These are phyloP conservation scores for Mycena rebaudengoi DNA, from an alignment of 768 basidiomycete genomes.

Conservation along the genomic window DNA sequence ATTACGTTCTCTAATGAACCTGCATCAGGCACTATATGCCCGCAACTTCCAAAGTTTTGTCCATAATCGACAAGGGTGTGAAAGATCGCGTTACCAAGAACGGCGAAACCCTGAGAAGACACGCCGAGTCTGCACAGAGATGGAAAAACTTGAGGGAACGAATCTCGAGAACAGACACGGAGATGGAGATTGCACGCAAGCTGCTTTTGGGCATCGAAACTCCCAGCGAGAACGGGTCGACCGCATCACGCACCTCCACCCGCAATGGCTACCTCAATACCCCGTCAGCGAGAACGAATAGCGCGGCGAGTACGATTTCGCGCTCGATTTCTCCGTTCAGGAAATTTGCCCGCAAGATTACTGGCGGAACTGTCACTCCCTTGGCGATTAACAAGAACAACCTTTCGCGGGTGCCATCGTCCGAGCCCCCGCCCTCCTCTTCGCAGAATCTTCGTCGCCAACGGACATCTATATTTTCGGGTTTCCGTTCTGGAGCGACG, in stretches of 20 bases:
- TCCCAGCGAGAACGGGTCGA: constrained; percentile 77
- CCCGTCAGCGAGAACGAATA: constrained; percentile 61
- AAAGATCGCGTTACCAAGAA: constrained; percentile 95
- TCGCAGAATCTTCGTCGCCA: constrained; percentile 56
- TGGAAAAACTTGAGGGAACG: constrained; percentile 86
- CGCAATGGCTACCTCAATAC: constrained; percentile 72
- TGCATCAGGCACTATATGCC: constrained; percentile 88
- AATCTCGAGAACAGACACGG: constrained; percentile 80
- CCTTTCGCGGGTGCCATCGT: constrained; percentile 52
- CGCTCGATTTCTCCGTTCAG: constrained; percentile 84
- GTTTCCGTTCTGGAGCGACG: constrained; percentile 53
- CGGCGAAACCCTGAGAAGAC: constrained; percentile 90
- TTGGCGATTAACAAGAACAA: constrained; percentile 55
- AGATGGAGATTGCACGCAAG: constrained; percentile 79
- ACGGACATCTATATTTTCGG: constrained; percentile 68
- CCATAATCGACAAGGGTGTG: constrained; percentile 94
- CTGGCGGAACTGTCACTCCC: constrained; percentile 57
- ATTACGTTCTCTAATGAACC: constrained; percentile 20
- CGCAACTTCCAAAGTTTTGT: constrained; percentile 89
- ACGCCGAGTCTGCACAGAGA: constrained; percentile 87
- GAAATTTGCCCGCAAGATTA: constrained; percentile 78
- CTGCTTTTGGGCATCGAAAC: constrained; percentile 62
- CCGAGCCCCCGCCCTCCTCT: constrained; percentile 55
- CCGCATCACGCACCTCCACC: constrained; percentile 57
- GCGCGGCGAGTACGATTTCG: constrained; percentile 65